Percentiles rank a stretch among this genome's conserved stretches.
Evolutionary conservation across 306 rosid genomes (phyloP).

Genomic region (Prunus padus): DNA sequence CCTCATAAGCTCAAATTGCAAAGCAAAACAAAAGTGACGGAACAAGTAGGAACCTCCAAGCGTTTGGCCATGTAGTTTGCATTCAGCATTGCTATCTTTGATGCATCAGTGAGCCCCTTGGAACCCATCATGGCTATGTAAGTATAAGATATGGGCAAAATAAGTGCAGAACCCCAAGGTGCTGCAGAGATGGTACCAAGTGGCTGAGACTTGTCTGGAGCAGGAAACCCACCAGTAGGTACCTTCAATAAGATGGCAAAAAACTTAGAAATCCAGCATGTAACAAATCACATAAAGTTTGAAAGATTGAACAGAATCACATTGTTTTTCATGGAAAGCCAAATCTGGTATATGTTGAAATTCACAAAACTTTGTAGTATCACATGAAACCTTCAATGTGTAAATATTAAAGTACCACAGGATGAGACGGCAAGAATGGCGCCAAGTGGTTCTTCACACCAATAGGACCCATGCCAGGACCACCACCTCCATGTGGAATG

Average conservation of each 20-base stretch:
- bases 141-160: slow-evolving; percentile 94
- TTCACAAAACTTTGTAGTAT: too few relatives aligned
- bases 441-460: slow-evolving; percentile 99
- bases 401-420: slow-evolving; percentile 61
- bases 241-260: slow-evolving; percentile 45
- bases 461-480: slow-evolving; percentile 99
- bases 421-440: slow-evolving; percentile 97
- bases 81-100: slow-evolving; percentile 92
- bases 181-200: slow-evolving; percentile 97
- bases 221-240: slow-evolving; percentile 92
- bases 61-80: slow-evolving; percentile 99
- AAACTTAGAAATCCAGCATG: slow-evolving; percentile 6
- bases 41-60: slow-evolving; percentile 67
- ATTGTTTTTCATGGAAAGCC: background rate
- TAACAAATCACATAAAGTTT: background rate
- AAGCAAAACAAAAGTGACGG: slow-evolving; percentile 12
- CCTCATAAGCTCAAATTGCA: background rate
- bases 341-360: background rate
- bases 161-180: slow-evolving; percentile 99
- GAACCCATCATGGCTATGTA: slow-evolving; percentile 99
- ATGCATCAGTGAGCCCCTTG: slow-evolving; percentile 89
- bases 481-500: slow-evolving; percentile 99
- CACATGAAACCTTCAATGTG: background rate
- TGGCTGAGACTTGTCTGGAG: slow-evolving; percentile 73
- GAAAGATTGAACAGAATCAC: background rate